These are phyloP conservation scores for Dalechampia spathulata DNA, from an alignment of 441 rosid genomes.

Conservation along the genomic window DNA sequence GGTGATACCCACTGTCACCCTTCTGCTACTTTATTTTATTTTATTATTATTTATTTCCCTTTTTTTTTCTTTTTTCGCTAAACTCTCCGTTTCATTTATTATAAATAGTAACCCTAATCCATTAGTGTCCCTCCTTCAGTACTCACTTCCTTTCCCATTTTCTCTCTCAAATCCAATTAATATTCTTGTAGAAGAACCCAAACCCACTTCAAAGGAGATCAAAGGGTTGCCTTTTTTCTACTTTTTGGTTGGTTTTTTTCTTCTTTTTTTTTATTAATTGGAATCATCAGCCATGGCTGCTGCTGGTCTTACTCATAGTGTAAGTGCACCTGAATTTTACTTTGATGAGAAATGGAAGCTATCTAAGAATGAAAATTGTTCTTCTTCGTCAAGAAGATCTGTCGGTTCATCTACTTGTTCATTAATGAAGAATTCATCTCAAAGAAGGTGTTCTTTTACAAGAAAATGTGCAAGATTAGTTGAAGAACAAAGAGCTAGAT, in stretches of 20 bases:
- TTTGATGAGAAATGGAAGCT: constrained; percentile 74
- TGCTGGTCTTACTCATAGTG: constrained; percentile 20
- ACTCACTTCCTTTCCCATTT: constrained; percentile 9
- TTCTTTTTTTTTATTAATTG: background rate
- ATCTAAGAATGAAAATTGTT: constrained; percentile 55
- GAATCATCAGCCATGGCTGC: constrained; percentile 17
- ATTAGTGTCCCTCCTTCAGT: too few relatives aligned
- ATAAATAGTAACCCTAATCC: too few relatives aligned
- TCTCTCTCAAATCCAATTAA: background rate
- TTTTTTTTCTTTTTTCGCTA: too few relatives aligned
- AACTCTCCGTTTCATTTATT: too few relatives aligned
- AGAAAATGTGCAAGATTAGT: constrained; percentile 73
- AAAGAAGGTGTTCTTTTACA: constrained; percentile 52
- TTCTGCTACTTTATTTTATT: too few relatives aligned
- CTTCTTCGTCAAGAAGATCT: constrained; percentile 36
- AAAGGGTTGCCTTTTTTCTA: background rate
- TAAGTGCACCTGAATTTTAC: constrained; percentile 42
- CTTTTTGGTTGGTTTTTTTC: background rate
- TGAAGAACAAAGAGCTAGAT: constrained; percentile 79
- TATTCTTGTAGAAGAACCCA: background rate
- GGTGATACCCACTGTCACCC: too few relatives aligned
- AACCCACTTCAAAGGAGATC: background rate
- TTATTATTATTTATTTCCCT: too few relatives aligned
- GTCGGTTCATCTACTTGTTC: constrained; percentile 28
- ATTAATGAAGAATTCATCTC: constrained; percentile 31